Percentiles rank a stretch among this genome's conserved stretches.
Conservation (phyloP, 176 grass and related monocot species). For the Carex myosuroides region DNA sequence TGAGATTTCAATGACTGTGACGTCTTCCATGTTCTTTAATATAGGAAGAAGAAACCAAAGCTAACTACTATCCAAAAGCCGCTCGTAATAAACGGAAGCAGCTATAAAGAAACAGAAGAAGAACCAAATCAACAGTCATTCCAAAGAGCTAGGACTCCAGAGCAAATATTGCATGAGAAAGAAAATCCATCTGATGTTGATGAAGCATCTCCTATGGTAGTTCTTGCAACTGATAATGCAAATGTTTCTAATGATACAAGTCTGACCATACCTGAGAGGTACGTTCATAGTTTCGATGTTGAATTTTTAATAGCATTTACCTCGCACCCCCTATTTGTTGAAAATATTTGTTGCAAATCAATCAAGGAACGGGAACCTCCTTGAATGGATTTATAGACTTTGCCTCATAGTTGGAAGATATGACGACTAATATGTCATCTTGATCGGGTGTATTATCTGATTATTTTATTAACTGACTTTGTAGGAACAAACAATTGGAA, state of each 20-base stretch:
- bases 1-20: not conserved
- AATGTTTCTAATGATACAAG: not conserved
- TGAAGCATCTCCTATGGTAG: constrained; percentile 3
- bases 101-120: constrained; percentile 6
- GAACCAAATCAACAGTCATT: not conserved
- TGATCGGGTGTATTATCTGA: not conserved
- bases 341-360: not conserved
- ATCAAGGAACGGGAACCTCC: not conserved
- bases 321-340: not conserved
- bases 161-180: not conserved
- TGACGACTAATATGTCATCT: not conserved
- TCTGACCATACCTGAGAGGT: constrained; percentile 4
- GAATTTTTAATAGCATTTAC: not conserved
- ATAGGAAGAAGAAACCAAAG: constrained; percentile 25
- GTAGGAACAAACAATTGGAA: constrained; percentile 44
- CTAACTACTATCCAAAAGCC: not conserved
- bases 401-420: not conserved
- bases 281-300: not conserved
- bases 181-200: not conserved
- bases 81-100: not conserved
- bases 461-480: constrained; percentile 12
- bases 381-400: not conserved
- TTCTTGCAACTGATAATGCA: not conserved
- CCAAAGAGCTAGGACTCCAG: not conserved
- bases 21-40: not conserved